Base-by-base conservation (phyloP, 305 asterid genomes). In the Petunia hybrid region DNA sequence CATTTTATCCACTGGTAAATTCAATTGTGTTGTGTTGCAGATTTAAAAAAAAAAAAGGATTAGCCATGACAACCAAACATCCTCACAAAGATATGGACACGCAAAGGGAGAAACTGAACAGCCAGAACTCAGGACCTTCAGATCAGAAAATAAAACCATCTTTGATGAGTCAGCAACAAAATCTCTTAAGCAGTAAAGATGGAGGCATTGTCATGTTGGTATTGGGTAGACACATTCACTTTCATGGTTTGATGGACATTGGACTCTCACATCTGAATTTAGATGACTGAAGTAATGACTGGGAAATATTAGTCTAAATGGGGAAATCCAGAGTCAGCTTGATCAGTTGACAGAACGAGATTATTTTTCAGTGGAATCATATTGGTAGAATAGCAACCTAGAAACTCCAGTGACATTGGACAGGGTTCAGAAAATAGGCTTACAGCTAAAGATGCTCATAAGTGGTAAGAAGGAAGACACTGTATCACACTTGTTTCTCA, bases 61-160 rank as follows among this genome's bases (percentile, higher is more conserved):
- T 7, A 36, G 68, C 1, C 71, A 65, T 39, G 71, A 64, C 70
- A 3, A 38, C 5, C 45, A 38, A 65, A 2, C 48, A 38, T n/a
- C 71, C 71, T 38, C 71, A 65, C 71, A 65, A 38, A 65, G 8
- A 65, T 38, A 65, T 65, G 46, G 3, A 66, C 51, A 41, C 14
- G 74, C n/a, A 45, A n/a, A 66, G 35, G 13, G 74, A 39, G 14
- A 66, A 66, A 6, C 2, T 4, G 10, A 40, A 14, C 48, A 66
- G 31, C 31, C 35, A 66, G 42, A 40, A 40, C 51, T 51, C 53
- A 40, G 74, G 40, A 66, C 53, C 51, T 66, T 66, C 53, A 41
- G 74, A 40, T 14, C 74, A 66, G 36, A 66, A 40, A 36, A 40
- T 66, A 66, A 57, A 57, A 40, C 51, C 74, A 66, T 66, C n/a